Base-by-base conservation (phyloP, 176 grass and related monocot species). In the Aegilops sharonensis region DNA sequence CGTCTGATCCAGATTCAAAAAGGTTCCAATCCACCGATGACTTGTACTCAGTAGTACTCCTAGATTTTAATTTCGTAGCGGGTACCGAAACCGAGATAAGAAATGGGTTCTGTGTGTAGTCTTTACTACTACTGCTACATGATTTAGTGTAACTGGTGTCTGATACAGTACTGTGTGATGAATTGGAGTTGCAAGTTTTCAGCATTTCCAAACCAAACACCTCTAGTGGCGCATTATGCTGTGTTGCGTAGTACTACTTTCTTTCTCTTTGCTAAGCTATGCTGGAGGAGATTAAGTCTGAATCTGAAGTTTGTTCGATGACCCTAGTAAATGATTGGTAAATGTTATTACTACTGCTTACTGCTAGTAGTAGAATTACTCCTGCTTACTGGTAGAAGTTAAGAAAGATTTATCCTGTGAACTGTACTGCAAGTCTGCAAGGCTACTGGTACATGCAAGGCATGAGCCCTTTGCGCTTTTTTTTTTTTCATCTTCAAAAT, bases 1-100 rank as follows among this genome's bases (percentile, higher is more conserved):
- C 79, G 79, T 66, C 75, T 92, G 87, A 81, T 64, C 88, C 62
- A 69, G 86, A 84, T 87, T 76, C 61, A 42, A 84, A 56, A 75
- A 84, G 79, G 93, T 85, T 54, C 65, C 79, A 17, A 70, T 80
- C 82, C 57, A 20, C 25, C 65, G 63, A 50, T 75, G 72, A 60
- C 65, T 17, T 30, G 42, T 68, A 8, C 30, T 68, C 50, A 5
- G 9, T n/a, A 64, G 42, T 57, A 42, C 34, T 35, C 5, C 34
- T 84, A 81, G 32, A 88, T 70, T 80, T 88, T 81, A 62, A 32
- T 76, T 62, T 78, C 42, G 42, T 79, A 60, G 73, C 17, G 29
- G 29, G 79, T 42, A 66, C 5, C 68, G 35, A 88, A 84, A 8
- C 18, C 24, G 36, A 24, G 81, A 85, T 68, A 77, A 77, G 62